Conservation (phyloP, 768 basidiomycete genomes). For the Boletus reticulatus region DNA sequence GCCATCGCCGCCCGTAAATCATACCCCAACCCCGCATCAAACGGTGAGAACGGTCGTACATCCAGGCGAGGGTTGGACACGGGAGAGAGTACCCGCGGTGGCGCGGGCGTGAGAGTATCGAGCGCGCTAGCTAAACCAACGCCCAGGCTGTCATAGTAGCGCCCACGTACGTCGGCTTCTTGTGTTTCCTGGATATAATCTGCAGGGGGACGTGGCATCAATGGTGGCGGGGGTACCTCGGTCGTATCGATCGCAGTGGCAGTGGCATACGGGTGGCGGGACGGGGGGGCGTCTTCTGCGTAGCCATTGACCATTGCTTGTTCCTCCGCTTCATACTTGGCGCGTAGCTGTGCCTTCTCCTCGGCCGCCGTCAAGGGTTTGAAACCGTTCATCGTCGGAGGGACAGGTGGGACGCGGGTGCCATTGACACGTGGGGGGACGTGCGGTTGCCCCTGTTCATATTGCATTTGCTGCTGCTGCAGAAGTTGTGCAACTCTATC, state of each 20-base stretch:
- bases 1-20: slow-evolving; percentile 5
- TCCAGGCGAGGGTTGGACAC: slow-evolving; percentile 27
- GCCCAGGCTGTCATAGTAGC: slow-evolving; percentile 29
- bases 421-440: slow-evolving; percentile 29
- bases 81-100: slow-evolving; percentile 13
- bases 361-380: slow-evolving; percentile 64
- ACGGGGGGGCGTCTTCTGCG: background rate
- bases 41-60: slow-evolving; percentile 48
- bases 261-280: slow-evolving; percentile 17
- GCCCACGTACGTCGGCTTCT: slow-evolving; percentile 65
- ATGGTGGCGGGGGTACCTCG: slow-evolving; percentile 55
- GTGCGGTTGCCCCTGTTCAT: slow-evolving; percentile 8
- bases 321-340: slow-evolving; percentile 62
- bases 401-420: slow-evolving; percentile 30
- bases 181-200: slow-evolving; percentile 83
- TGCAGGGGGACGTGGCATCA: slow-evolving; percentile 72
- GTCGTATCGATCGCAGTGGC: slow-evolving; percentile 8
- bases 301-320: slow-evolving; percentile 27
- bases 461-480: slow-evolving; percentile 17
- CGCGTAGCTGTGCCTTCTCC: slow-evolving; percentile 70
- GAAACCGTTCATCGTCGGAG: slow-evolving; percentile 23
- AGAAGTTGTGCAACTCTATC: slow-evolving; percentile 39
- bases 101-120: slow-evolving; percentile 28
- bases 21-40: slow-evolving; percentile 33
- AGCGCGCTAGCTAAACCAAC: slow-evolving; percentile 30